phyloP scores from a whole-genome alignment of 1,284 basidiomycete species.

The Pseudomicrostroma phylloplanum region DNA sequence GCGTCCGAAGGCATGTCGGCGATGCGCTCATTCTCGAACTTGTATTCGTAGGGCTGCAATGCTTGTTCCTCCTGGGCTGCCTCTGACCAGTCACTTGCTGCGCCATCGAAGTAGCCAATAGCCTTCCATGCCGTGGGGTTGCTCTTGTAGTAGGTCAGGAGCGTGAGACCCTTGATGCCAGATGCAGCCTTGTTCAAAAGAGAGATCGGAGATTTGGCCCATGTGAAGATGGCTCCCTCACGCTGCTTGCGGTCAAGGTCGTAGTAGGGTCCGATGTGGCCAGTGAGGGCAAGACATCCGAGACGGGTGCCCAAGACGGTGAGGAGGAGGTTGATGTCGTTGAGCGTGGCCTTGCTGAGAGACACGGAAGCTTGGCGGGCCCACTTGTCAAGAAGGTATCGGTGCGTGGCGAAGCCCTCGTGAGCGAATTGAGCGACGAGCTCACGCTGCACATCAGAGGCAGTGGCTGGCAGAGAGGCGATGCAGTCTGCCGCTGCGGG shows the following conservation, averaged over 20 bases:
- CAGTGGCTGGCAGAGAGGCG: slow-evolving; percentile 29
- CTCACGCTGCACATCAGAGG: slow-evolving; percentile 34
- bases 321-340: slow-evolving; percentile 37
- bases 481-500: slow-evolving; percentile 34
- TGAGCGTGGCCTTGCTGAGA: slow-evolving; percentile 27
- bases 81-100: slow-evolving; percentile 35
- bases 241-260: slow-evolving; percentile 25
- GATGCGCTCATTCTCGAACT: slow-evolving; percentile 45
- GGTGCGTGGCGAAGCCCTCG: slow-evolving; percentile 33
- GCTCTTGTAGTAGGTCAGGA: slow-evolving; percentile 43
- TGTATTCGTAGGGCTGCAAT: slow-evolving; percentile 29
- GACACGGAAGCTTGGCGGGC: slow-evolving; percentile 34
- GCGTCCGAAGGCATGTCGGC: slow-evolving; percentile 21
- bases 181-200: slow-evolving; percentile 40
- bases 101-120: slow-evolving; percentile 43
- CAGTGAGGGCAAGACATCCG: slow-evolving; percentile 39
- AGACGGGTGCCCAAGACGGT: slow-evolving; percentile 34
- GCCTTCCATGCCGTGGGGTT: slow-evolving; percentile 39
- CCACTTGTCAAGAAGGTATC: slow-evolving; percentile 33
- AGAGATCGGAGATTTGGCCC: slow-evolving; percentile 33
- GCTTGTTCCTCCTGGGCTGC: slow-evolving; percentile 17
- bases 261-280: slow-evolving; percentile 40
- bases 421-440: slow-evolving; percentile 30
- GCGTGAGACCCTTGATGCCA: slow-evolving; percentile 35
- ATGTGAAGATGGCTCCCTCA: slow-evolving; percentile 26